These are phyloP conservation scores for Fraxinus cuspidata DNA, from an alignment of 257 asterid species.

Conservation along the genomic window DNA sequence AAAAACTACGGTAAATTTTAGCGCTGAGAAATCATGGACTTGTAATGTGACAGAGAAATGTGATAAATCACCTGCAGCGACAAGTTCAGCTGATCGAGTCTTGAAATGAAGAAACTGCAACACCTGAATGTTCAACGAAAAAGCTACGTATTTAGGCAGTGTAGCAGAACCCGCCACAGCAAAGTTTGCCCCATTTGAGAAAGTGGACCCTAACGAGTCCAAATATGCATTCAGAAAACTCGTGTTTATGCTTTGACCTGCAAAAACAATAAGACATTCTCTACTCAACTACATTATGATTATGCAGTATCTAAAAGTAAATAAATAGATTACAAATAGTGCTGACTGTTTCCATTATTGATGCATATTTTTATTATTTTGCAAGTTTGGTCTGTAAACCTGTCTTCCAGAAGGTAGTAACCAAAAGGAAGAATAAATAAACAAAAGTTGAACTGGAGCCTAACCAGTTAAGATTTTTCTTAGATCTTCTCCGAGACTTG, in stretches of 20 bases:
- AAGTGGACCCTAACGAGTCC: conserved; percentile 64
- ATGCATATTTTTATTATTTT: no score
- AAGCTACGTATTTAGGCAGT: conserved; percentile 63
- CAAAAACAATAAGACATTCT: conserved; percentile 25
- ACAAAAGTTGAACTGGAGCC: no score
- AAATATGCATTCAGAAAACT: conserved; percentile 69
- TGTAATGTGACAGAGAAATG: not conserved
- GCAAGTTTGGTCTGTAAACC: no score
- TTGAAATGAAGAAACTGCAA: conserved; percentile 79
- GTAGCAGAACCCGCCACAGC: conserved; percentile 77
- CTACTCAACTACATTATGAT: conserved; percentile 6
- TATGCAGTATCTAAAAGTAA: not conserved
- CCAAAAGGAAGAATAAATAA: no score
- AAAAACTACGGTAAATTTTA: not conserved
- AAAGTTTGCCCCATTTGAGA: conserved; percentile 80
- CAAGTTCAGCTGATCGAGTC: conserved; percentile 61
- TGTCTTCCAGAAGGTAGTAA: no score
- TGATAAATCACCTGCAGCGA: conserved; percentile 49
- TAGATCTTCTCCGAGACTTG: no score
- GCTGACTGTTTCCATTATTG: no score
- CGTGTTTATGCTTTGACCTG: conserved; percentile 73
- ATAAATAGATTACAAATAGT: not conserved
- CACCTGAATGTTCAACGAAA: conserved; percentile 70
- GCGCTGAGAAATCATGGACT: not conserved
- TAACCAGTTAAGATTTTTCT: no score